These are phyloP conservation scores for Millerago galiae DNA, from an alignment of 805 yeast species.

Conservation along the genomic window DNA sequence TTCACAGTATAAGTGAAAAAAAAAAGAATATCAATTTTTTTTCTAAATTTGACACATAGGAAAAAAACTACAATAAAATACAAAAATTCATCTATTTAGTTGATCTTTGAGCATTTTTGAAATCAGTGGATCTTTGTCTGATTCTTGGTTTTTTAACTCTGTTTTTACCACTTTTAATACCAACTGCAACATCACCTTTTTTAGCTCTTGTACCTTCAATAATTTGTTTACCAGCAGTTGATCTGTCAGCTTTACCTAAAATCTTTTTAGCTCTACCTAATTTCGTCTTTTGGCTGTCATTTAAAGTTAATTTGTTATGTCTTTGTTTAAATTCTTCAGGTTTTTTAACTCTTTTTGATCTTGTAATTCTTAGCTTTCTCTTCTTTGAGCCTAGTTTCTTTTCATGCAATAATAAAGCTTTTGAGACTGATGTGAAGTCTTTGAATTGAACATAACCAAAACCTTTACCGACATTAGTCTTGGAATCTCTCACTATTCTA, in stretches of 20 bases:
- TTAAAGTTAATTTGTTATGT: constrained; percentile 27
- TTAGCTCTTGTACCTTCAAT: constrained; percentile 75
- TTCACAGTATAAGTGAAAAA: too few relatives aligned
- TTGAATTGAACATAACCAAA: constrained; percentile 92
- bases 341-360: constrained; percentile 43
- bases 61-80: neutral
- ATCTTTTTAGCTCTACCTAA: constrained; percentile 74
- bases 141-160: constrained; percentile 42
- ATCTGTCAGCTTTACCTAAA: constrained; percentile 75
- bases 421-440: constrained; percentile 65
- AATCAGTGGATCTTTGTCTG: constrained; percentile 38
- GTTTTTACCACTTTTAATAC: constrained; percentile 52
- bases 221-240: constrained; percentile 52
- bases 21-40: too few relatives aligned
- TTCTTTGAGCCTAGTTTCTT: constrained; percentile 44
- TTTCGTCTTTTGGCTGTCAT: constrained; percentile 65
- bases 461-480: constrained; percentile 95
- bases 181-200: constrained; percentile 56
- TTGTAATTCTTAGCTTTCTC: constrained; percentile 69
- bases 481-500: constrained; percentile 83
- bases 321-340: constrained; percentile 6
- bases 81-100: constrained; percentile 1
- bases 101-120: constrained; percentile 26
- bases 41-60: neutral
- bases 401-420: constrained; percentile 73